Conservation (phyloP, 306 rosid genomes). For the Mimosa pudica region DNA sequence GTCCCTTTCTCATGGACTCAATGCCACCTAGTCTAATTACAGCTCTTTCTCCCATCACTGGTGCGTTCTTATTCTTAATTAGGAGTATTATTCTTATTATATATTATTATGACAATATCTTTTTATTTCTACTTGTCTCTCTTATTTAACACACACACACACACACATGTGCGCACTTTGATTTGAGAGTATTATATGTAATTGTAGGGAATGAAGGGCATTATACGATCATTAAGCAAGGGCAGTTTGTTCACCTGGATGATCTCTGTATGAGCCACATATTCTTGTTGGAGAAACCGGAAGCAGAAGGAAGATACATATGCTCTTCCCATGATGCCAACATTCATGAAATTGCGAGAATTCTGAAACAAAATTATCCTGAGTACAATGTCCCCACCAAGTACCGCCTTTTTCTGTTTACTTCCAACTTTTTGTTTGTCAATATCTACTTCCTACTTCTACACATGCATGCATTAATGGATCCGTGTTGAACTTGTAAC, state of each 20-base stretch:
- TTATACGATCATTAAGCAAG: slow-evolving; percentile 61
- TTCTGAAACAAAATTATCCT: slow-evolving; percentile 55
- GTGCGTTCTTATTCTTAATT: neutral
- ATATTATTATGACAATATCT: too few species aligned
- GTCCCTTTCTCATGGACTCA: slow-evolving; percentile 63
- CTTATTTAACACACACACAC: too few species aligned
- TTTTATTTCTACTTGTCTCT: too few species aligned
- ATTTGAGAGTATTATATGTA: neutral
- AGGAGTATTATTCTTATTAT: too few species aligned
- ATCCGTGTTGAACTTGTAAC: neutral
- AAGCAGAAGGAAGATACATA: slow-evolving; percentile 71
- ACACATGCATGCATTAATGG: neutral
- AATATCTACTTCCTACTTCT: neutral
- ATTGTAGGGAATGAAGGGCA: slow-evolving; percentile 60
- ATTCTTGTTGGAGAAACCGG: slow-evolving; percentile 58
- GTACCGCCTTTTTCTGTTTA: slow-evolving; percentile 32
- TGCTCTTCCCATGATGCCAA: slow-evolving; percentile 58
- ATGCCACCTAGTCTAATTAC: slow-evolving; percentile 47
- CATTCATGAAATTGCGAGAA: slow-evolving; percentile 59
- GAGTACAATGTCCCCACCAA: slow-evolving; percentile 64
- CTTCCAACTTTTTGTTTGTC: too few species aligned
- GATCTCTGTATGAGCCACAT: slow-evolving; percentile 73
- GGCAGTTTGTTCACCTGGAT: slow-evolving; percentile 66
- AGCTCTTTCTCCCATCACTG: neutral
- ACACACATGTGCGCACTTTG: neutral